phyloP scores from a whole-genome alignment of 805 yeast genomes.

The Wickerhamiella azyma region DNA sequence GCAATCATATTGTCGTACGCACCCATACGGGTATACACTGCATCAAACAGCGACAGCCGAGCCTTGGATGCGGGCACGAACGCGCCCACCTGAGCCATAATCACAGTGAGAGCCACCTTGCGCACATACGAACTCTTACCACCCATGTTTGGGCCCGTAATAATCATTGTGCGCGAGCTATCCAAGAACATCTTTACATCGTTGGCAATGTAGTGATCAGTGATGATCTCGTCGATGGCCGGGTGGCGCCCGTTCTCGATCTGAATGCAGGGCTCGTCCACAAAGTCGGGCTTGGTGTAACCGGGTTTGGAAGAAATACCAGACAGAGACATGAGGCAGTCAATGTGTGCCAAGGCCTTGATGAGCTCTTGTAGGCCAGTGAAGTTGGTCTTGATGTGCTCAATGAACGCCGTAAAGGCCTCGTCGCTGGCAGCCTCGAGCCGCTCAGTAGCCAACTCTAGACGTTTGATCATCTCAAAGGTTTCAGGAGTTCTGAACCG shows the following conservation, averaged over 20 bases:
- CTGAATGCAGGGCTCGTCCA: constrained; percentile 33
- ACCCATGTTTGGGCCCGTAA: constrained; percentile 85
- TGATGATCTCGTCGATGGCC: constrained; percentile 39
- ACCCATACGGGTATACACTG: constrained; percentile 48
- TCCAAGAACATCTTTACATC: constrained; percentile 37
- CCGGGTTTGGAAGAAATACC: constrained; percentile 39
- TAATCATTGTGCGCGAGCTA: constrained; percentile 42
- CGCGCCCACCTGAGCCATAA: constrained; percentile 69
- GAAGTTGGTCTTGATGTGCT: constrained; percentile 26
- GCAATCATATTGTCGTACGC: constrained; percentile 63
- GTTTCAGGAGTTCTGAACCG: constrained; percentile 59
- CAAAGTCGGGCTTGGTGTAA: constrained; percentile 40
- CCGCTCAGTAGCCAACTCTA: constrained; percentile 49
- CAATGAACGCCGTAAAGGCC: constrained; percentile 32
- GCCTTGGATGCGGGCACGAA: constrained; percentile 56
- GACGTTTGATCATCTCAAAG: constrained; percentile 34
- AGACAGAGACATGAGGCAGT: constrained; percentile 54
- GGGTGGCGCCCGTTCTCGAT: constrained; percentile 54
- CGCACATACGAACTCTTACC: constrained; percentile 71
- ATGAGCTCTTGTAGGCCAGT: constrained; percentile 32
- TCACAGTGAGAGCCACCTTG: constrained; percentile 56
- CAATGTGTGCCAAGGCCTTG: constrained; percentile 39
- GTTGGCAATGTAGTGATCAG: constrained; percentile 47
- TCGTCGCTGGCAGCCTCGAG: constrained; percentile 34
- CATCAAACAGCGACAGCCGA: constrained; percentile 52